Percentiles rank a stretch among this genome's conserved stretches.
Conservation (phyloP, 768 basidiomycete genomes). For the Suillus subalutaceus region DNA sequence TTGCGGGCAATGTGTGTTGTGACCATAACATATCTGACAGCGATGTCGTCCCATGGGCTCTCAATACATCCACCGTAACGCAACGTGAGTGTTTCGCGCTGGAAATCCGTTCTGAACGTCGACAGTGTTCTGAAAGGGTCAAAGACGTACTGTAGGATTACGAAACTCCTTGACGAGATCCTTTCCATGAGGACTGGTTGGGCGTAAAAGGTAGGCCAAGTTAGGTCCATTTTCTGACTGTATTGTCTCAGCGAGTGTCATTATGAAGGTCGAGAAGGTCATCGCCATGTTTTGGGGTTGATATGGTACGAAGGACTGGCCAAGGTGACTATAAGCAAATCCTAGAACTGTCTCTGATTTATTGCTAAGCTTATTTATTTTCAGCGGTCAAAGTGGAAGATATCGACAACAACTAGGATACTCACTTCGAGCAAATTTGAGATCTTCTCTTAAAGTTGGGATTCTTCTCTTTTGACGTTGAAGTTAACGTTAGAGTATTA, state of each 20-base stretch:
- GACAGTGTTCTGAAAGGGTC: background rate
- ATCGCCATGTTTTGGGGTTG: slow-evolving; percentile 30
- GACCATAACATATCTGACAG: slow-evolving; percentile 79
- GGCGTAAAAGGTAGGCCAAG: slow-evolving; percentile 74
- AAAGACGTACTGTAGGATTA: slow-evolving; percentile 48
- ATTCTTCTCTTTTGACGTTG: background rate
- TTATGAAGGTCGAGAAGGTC: slow-evolving; percentile 61
- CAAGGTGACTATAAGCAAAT: background rate
- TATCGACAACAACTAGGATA: background rate
- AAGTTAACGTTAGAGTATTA: background rate
- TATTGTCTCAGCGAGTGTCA: slow-evolving; percentile 63
- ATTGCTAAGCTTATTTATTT: background rate
- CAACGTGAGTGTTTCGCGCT: slow-evolving; percentile 23
- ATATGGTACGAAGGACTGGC: background rate
- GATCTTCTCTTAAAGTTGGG: background rate
- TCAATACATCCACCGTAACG: slow-evolving; percentile 62
- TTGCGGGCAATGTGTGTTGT: slow-evolving; percentile 71
- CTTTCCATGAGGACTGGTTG: slow-evolving; percentile 77
- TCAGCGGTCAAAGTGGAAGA: background rate
- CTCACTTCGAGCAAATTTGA: background rate
- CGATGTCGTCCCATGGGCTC: slow-evolving; percentile 85
- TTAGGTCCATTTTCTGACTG: slow-evolving; percentile 65
- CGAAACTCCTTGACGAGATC: slow-evolving; percentile 73
- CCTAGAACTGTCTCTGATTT: background rate
- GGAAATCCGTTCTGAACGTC: slow-evolving; percentile 15